These are phyloP conservation scores for Calophaca sinica DNA, from an alignment of 306 rosid species.

Conservation along the genomic window DNA sequence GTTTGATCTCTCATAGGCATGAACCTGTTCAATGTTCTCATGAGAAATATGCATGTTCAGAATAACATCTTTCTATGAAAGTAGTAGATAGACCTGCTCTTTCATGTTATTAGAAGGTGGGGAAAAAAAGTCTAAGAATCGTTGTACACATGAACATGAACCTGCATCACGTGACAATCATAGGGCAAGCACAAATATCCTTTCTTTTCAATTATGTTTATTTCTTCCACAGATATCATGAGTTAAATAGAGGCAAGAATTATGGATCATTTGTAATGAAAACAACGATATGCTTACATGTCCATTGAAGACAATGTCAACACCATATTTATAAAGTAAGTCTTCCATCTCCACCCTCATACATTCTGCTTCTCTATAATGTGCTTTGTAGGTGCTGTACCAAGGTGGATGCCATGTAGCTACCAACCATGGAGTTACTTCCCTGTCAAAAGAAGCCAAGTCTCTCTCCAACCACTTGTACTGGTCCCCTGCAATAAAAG, in stretches of 20 bases:
- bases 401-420: constrained; percentile 94
- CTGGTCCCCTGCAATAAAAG: constrained; percentile 67
- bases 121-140: not conserved
- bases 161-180: too few relatives aligned
- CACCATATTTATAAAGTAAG: constrained; percentile 65
- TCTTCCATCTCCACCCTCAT: constrained; percentile 92
- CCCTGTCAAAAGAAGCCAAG: constrained; percentile 73
- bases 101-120: too few relatives aligned
- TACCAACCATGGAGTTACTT: constrained; percentile 90
- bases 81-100: not conserved
- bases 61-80: not conserved
- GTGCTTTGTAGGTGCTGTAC: constrained; percentile 88
- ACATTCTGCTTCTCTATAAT: constrained; percentile 93
- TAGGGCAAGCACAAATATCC: too few relatives aligned
- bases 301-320: constrained; percentile 88
- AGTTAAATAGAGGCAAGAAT: not conserved
- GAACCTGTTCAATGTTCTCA: constrained; percentile 66
- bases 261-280: constrained; percentile 5
- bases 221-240: not conserved
- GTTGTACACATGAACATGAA: too few relatives aligned
- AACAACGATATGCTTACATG: constrained; percentile 66
- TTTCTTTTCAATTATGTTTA: not conserved
- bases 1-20: constrained; percentile 92
- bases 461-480: constrained; percentile 85
- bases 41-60: not conserved